These are phyloP conservation scores for Narthecium ossifragum DNA, from an alignment of 106 monocot genomes.

Conservation along the genomic window DNA sequence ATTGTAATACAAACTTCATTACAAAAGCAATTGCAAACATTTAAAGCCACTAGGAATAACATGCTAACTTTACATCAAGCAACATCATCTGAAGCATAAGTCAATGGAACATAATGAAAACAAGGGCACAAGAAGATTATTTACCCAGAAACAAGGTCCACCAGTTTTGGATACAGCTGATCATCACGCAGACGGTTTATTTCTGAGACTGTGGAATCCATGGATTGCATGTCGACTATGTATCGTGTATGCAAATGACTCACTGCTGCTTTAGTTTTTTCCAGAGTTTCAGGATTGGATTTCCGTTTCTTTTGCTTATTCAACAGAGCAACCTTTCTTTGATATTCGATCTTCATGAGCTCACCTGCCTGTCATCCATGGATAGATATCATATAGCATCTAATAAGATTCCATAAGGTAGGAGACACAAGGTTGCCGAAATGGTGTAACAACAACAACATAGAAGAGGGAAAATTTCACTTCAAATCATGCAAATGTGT, in stretches of 20 bases:
- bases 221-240: conserved; percentile 90
- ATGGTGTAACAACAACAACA: too few species aligned
- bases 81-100: too few species aligned
- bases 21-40: too few species aligned
- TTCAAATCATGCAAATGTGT: too few species aligned
- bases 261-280: conserved; percentile 68
- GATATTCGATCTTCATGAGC: conserved; percentile 85
- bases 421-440: too few species aligned
- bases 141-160: conserved; percentile 75
- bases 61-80: too few species aligned
- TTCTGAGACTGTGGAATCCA: conserved; percentile 93
- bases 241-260: conserved; percentile 90
- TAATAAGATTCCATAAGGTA: background rate
- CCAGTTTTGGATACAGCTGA: conserved; percentile 66
- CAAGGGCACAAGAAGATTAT: too few species aligned
- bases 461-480: too few species aligned
- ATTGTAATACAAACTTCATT: too few species aligned
- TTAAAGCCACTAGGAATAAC: too few species aligned
- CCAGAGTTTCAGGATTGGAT: conserved; percentile 40
- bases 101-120: too few species aligned
- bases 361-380: conserved; percentile 55
- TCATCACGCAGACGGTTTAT: conserved; percentile 79
- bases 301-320: conserved; percentile 73
- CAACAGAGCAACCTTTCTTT: conserved; percentile 55
- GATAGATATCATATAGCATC: background rate